phyloP scores from a whole-genome alignment of 2,329 filamentous ascomycete species.

The Calycina marina region DNA sequence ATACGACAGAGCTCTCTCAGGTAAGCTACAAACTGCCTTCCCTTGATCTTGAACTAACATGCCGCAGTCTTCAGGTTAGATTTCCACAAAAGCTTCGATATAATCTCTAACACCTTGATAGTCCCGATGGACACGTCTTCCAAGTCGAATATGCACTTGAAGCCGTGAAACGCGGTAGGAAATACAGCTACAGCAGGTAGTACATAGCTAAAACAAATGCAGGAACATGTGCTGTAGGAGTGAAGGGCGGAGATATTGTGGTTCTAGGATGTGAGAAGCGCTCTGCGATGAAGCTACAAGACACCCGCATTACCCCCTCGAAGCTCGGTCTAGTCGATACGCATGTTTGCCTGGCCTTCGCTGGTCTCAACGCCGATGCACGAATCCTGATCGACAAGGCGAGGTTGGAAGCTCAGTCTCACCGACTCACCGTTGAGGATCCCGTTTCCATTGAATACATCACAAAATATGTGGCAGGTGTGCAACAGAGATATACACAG shows the following conservation, averaged over 20 bases:
- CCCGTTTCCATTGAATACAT: conserved; percentile 98
- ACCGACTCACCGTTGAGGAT: conserved; percentile 93
- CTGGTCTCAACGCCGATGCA: conserved; percentile 93
- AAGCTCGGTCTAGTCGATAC: conserved; percentile 95
- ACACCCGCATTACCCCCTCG: conserved; percentile 95
- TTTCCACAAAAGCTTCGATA: background rate
- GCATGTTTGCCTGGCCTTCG: conserved; percentile 94
- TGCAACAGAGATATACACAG: conserved; percentile 98
- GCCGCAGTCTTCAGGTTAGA: conserved; percentile 66
- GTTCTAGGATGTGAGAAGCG: conserved; percentile 97
- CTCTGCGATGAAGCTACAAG: conserved; percentile 98
- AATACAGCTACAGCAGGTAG: background rate
- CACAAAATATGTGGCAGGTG: conserved; percentile 94
- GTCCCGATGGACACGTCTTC: conserved; percentile 98
- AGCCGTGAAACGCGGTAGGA: conserved; percentile 87
- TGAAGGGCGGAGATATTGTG: conserved; percentile 89
- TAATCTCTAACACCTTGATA: conserved; percentile 36
- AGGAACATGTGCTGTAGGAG: conserved; percentile 96
- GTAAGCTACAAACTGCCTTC: conserved; percentile 39
- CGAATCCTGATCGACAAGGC: conserved; percentile 98
- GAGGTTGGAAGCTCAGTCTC: conserved; percentile 89
- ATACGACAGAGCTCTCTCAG: conserved; percentile 98
- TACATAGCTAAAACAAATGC: conserved; percentile 11
- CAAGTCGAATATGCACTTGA: conserved; percentile 99
- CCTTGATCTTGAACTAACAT: conserved; percentile 29